phyloP scores from a whole-genome alignment of 768 basidiomycete species.

The Russula virescens region DNA sequence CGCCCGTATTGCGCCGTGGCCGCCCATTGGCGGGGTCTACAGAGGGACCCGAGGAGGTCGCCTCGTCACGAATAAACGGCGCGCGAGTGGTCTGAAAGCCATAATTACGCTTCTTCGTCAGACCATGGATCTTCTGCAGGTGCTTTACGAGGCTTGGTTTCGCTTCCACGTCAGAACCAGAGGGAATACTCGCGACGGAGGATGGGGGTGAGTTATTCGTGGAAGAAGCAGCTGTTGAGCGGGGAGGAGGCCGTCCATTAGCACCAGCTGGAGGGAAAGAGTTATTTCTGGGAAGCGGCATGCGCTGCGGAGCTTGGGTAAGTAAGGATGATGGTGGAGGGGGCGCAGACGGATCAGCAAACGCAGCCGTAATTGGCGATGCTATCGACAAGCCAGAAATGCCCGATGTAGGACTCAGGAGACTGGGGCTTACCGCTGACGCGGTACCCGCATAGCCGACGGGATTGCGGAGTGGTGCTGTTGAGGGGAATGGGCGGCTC shows the following conservation, averaged over 20 bases:
- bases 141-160: conserved; percentile 23
- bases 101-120: conserved; percentile 25
- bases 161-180: conserved; percentile 5
- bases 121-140: conserved; percentile 24
- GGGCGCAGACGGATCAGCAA: conserved; percentile 1
- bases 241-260: conserved; percentile 6
- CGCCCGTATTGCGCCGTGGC: conserved; percentile 20
- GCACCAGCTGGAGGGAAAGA: conserved; percentile 16
- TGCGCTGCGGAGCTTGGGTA: conserved; percentile 12
- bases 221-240: conserved; percentile 1
- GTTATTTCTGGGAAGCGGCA: conserved; percentile 20
- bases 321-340: conserved; percentile 1
- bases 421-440: conserved; percentile 17
- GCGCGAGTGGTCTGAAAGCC: conserved; percentile 20
- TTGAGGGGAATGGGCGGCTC: not conserved
- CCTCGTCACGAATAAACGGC: conserved; percentile 24
- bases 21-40: conserved; percentile 8
- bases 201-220: conserved; percentile 16
- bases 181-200: not conserved
- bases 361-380: conserved; percentile 15
- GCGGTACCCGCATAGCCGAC: conserved; percentile 1
- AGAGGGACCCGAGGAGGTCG: not conserved
- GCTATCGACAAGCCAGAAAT: conserved; percentile 19
- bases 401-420: conserved; percentile 7
- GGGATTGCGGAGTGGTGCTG: not conserved